A percentile compares a stretch with the other conserved stretches of the same genome.
Conservation (phyloP, 2,329 filamentous ascomycete genomes). For the Elsinoe ampelina region DNA sequence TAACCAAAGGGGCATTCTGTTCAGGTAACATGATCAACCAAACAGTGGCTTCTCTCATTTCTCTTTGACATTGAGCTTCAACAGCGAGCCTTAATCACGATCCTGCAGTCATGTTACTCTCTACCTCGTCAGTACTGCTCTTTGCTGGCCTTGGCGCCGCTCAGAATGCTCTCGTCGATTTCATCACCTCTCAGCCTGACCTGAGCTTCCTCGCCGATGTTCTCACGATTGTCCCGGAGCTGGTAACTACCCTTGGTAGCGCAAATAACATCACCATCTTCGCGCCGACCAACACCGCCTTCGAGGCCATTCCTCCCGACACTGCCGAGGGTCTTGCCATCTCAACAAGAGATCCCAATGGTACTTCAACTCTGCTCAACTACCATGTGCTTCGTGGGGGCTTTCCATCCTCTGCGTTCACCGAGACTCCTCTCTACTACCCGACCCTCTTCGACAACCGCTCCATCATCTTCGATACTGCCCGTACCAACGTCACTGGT, state of each 20-base stretch:
- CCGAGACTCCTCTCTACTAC: conserved; percentile 21
- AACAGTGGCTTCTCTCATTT: background rate
- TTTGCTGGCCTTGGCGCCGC: conserved; percentile 5
- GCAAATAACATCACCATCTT: conserved; percentile 25
- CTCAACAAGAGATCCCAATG: conserved; percentile 5
- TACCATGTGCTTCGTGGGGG: conserved; percentile 27
- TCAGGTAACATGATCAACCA: background rate
- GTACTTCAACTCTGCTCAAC: conserved; percentile 16
- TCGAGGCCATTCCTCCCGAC: conserved; percentile 26
- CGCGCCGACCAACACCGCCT: conserved; percentile 31
- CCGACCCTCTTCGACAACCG: conserved; percentile 22
- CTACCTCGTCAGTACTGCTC: background rate
- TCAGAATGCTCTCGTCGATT: conserved; percentile 5
- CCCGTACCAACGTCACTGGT: conserved; percentile 31
- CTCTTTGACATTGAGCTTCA: background rate
- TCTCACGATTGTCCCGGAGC: background rate
- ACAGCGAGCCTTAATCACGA: background rate
- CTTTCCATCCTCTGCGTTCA: conserved; percentile 24
- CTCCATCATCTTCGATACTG: conserved; percentile 27
- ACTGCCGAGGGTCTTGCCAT: conserved; percentile 28
- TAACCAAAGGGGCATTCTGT: background rate
- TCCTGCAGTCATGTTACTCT: background rate
- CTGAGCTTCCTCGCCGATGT: conserved; percentile 1
- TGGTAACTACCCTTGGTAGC: background rate
- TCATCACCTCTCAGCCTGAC: background rate